Conservation (phyloP, 805 yeast species). For the Brettanomyces nanus region DNA sequence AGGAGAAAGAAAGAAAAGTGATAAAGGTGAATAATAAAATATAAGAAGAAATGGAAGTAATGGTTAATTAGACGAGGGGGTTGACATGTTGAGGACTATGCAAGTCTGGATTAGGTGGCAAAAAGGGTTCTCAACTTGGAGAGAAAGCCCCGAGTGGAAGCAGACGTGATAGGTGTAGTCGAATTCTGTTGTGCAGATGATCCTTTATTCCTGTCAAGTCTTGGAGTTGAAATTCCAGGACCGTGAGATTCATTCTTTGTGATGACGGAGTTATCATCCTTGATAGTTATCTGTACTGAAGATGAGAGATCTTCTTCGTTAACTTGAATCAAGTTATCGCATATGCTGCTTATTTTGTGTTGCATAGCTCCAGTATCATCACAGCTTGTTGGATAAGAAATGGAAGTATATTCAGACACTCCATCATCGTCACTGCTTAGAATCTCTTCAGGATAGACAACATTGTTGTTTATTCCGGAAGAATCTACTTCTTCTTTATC, state of each 20-base stretch:
- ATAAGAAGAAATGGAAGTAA: background rate
- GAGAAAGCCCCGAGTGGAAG: slow-evolving; percentile 3
- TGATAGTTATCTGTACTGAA: slow-evolving; percentile 21
- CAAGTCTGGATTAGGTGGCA: background rate
- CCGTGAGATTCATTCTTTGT: slow-evolving; percentile 2
- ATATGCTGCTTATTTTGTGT: slow-evolving; percentile 1
- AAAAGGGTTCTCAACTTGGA: slow-evolving; percentile 15
- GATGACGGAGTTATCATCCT: slow-evolving; percentile 16
- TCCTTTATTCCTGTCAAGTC: background rate
- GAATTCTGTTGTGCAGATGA: background rate
- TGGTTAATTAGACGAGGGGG: background rate
- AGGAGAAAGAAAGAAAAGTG: too few species aligned
- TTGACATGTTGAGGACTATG: too few species aligned
- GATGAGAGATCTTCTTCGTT: slow-evolving; percentile 17
- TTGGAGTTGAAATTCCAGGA: slow-evolving; percentile 1
- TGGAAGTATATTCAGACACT: slow-evolving; percentile 25
- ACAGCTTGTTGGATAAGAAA: slow-evolving; percentile 20
- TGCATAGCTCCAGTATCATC: slow-evolving; percentile 4
- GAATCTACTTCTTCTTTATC: slow-evolving; percentile 33
- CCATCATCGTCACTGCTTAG: slow-evolving; percentile 14
- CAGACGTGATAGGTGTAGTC: too few species aligned
- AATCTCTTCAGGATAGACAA: slow-evolving; percentile 29
- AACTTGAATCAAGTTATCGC: slow-evolving; percentile 4
- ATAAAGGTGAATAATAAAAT: background rate
- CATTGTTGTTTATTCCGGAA: slow-evolving; percentile 45